phyloP scores from a whole-genome alignment of 208 protist species.

The Endotrypanum monterogeii region DNA sequence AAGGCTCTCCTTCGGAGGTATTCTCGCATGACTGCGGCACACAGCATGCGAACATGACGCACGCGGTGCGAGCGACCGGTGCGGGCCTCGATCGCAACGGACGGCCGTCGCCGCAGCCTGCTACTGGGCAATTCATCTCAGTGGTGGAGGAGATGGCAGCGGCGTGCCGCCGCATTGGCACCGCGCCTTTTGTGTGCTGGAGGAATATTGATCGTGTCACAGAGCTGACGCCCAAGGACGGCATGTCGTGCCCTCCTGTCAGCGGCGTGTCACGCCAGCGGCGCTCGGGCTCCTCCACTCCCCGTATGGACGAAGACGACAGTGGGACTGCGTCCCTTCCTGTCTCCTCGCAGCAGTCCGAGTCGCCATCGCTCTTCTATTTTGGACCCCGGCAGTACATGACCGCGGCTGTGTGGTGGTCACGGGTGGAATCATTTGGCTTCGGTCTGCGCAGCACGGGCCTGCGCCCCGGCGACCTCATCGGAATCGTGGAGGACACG shows the following conservation, averaged over 20 bases:
- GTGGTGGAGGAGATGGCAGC: slow-evolving; percentile 31
- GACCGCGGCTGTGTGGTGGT: slow-evolving; percentile 51
- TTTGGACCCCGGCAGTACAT: slow-evolving; percentile 50
- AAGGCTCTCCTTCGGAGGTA: too few relatives aligned
- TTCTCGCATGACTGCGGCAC: too few relatives aligned
- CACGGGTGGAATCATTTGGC: slow-evolving; percentile 50
- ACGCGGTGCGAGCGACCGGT: not conserved
- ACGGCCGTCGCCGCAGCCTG: not conserved
- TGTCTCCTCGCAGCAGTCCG: not conserved
- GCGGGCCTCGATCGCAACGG: not conserved
- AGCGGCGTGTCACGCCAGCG: slow-evolving; percentile 2
- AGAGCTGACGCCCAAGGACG: slow-evolving; percentile 20
- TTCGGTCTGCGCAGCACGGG: slow-evolving; percentile 56
- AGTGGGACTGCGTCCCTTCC: not conserved
- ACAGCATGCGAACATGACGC: not conserved
- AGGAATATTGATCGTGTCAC: slow-evolving; percentile 29
- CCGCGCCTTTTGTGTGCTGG: slow-evolving; percentile 27
- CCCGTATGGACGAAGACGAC: not conserved
- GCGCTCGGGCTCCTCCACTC: not conserved
- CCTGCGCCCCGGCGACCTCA: slow-evolving; percentile 37
- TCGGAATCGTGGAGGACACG: slow-evolving; percentile 60
- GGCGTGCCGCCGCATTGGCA: slow-evolving; percentile 20
- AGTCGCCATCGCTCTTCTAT: slow-evolving; percentile 35
- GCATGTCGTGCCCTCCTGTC: slow-evolving; percentile 1
- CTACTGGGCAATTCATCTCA: slow-evolving; percentile 21